Base-by-base conservation (phyloP, 2,329 filamentous ascomycete genomes). In the Fusarium sp. region DNA sequence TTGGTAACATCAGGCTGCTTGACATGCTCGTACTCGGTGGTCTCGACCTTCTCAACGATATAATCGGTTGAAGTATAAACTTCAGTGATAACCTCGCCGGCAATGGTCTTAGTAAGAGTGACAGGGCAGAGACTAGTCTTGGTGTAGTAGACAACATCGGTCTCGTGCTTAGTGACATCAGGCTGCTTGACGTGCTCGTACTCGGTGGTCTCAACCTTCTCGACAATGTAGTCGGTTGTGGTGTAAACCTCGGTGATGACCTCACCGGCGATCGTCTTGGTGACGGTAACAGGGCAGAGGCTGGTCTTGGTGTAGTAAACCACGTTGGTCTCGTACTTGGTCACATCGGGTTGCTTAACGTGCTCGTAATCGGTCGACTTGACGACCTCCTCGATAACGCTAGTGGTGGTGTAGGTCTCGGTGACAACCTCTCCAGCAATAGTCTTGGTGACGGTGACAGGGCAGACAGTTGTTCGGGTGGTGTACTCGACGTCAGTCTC, bases 71-170 rank as follows among this genome's bases (percentile, higher is more conserved):
- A 66, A 3, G 73, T 78, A 46, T 77, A 73, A 7, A 74, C 75
- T n/a, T 64, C 61, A 43, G 71, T 75, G n/a, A 68, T 36, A 7
- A 71, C 68, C 58, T 76, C 68, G 2, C 74, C 72, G 8, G 53
- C 60, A 34, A 74, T 80, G 3, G 78, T 77, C 12, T 80, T 81
- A 4, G 79, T 81, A 4, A 77, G 10, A 11, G 80, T 80, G 11
- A 85, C 72, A 9, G 84, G 83, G 74, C 79, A 83, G 11, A 84
- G 75, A 23, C 77, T 79, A n/a, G 83, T 86, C 44, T 80, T 52
- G 12, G 84, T 86, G n/a, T 76, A 79, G 73, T 83, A 82, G 15
- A 76, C 77, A 10, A 82, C 76, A 12, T 78, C 77, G n/a, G 65
- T 53, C 30, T 73, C 66, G 18, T 58, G 36, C 55, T 58, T 58